Conservation (phyloP, 78 protist species). For the Capsaspora owczarzaki region DNA sequence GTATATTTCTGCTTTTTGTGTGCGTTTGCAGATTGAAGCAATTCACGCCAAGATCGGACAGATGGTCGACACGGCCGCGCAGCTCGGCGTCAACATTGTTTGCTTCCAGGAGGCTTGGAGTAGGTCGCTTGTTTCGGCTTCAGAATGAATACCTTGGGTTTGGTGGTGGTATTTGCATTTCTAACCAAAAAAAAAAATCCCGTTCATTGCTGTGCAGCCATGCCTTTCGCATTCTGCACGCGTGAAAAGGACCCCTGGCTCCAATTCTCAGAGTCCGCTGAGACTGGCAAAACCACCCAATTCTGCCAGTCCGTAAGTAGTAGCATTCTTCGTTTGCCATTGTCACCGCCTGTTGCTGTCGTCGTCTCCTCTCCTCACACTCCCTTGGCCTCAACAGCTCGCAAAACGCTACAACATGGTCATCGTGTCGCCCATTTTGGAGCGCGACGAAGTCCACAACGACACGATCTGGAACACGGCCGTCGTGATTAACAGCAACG, state of each 20-base stretch:
- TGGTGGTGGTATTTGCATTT: background rate
- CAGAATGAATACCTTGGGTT: background rate
- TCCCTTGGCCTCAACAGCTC: slow-evolving; percentile 14
- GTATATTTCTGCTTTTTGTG: background rate
- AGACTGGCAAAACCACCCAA: slow-evolving; percentile 56
- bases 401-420: slow-evolving; percentile 80
- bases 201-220: slow-evolving; percentile 10
- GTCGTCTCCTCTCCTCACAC: too few relatives aligned
- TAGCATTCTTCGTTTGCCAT: too few relatives aligned
- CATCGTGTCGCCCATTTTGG: slow-evolving; percentile 85
- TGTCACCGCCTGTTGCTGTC: too few relatives aligned
- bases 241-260: slow-evolving; percentile 88
- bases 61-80: slow-evolving; percentile 78
- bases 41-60: slow-evolving; percentile 8
- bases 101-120: slow-evolving; percentile 92
- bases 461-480: slow-evolving; percentile 80
- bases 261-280: slow-evolving; percentile 78
- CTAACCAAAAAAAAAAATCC: background rate
- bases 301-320: slow-evolving; percentile 38
- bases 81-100: slow-evolving; percentile 70
- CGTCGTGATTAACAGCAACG: slow-evolving; percentile 72
- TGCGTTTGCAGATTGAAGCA: background rate
- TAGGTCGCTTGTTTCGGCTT: background rate
- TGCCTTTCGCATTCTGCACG: slow-evolving; percentile 88
- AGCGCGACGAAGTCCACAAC: slow-evolving; percentile 69